These are phyloP conservation scores for Thelonectria rubi DNA, from an alignment of 2,329 filamentous ascomycete genomes.

Conservation along the genomic window DNA sequence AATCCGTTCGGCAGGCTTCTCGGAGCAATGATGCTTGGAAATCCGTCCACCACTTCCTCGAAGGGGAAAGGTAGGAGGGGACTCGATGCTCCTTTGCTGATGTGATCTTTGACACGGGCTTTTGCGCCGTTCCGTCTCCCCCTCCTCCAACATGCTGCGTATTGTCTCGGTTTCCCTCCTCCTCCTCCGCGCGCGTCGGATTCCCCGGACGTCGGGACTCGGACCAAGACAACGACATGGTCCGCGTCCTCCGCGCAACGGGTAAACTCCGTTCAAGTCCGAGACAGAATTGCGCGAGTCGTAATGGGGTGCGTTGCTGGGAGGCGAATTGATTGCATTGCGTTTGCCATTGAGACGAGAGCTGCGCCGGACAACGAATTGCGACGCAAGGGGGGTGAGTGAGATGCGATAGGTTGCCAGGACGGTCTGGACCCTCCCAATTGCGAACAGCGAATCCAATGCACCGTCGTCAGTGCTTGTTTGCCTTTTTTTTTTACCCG, in stretches of 20 bases:
- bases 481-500: slow-evolving; percentile 8
- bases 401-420: slow-evolving; percentile 21
- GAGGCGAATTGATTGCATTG: neutral
- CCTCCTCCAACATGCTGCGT: neutral
- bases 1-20: slow-evolving; percentile 24
- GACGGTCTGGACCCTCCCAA: slow-evolving; percentile 12
- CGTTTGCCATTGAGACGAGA: slow-evolving; percentile 6
- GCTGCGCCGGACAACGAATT: slow-evolving; percentile 18
- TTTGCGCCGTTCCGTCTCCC: neutral
- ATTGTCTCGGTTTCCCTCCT: slow-evolving; percentile 5
- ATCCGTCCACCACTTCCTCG: neutral
- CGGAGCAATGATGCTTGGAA: slow-evolving; percentile 26
- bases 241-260: neutral
- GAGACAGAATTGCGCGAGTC: neutral
- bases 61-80: slow-evolving; percentile 1
- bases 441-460: slow-evolving; percentile 17
- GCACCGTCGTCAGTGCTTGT: slow-evolving; percentile 1
- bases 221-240: slow-evolving; percentile 6
- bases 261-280: slow-evolving; percentile 17
- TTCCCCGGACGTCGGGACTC: slow-evolving; percentile 13
- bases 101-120: slow-evolving; percentile 27
- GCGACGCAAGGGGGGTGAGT: slow-evolving; percentile 11
- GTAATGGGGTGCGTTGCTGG: neutral
- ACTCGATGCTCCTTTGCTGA: slow-evolving; percentile 27
- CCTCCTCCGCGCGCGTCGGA: slow-evolving; percentile 18